Conservation (phyloP, 257 asterid species). For the Fraxinus cuspidata region DNA sequence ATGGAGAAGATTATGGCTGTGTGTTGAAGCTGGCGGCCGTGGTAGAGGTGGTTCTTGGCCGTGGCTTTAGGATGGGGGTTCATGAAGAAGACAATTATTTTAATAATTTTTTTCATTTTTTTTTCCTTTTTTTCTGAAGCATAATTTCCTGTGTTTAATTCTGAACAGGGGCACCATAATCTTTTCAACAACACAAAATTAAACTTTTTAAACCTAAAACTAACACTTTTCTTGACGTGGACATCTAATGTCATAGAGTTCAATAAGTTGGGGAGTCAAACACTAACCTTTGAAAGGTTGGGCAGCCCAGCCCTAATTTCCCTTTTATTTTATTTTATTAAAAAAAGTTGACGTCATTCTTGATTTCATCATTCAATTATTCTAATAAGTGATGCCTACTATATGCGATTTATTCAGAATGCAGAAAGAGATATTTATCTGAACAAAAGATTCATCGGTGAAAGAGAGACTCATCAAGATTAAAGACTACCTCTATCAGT, state of each 20-base stretch:
- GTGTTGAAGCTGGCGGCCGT: no score
- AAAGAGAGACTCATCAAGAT: background rate
- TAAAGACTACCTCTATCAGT: conserved; percentile 66
- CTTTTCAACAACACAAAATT: background rate
- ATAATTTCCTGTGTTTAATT: no score
- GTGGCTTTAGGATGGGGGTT: no score
- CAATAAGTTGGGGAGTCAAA: background rate
- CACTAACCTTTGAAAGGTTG: background rate
- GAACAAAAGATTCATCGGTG: conserved; percentile 1
- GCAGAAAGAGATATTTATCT: background rate
- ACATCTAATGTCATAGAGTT: no score
- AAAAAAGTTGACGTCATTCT: background rate
- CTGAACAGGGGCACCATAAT: background rate
- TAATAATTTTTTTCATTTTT: no score
- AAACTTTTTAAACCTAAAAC: background rate
- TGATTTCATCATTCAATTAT: conserved; percentile 1
- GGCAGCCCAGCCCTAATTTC: background rate
- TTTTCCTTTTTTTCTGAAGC: background rate
- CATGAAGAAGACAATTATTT: no score
- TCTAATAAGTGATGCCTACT: background rate
- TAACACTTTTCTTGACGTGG: no score
- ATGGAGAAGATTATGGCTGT: no score
- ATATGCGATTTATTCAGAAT: conserved; percentile 9
- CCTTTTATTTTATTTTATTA: no score
- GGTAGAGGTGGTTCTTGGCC: no score